Conservation (phyloP, 768 basidiomycete species). For the Chalciporus sphaerocephalus region DNA sequence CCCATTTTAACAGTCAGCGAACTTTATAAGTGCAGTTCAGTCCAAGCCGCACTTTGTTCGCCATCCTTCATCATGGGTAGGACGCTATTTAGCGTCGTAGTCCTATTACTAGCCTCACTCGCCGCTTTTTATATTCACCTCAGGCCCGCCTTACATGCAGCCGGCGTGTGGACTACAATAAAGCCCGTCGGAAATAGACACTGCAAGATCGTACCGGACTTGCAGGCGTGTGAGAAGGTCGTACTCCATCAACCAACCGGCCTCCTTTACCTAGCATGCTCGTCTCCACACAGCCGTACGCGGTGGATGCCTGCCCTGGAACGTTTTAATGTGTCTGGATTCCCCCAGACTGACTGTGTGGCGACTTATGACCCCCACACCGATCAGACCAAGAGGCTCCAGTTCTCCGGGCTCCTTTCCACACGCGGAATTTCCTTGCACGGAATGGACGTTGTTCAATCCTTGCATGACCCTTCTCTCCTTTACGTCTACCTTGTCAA, state of each 20-base stretch:
- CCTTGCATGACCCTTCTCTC: constrained; percentile 40
- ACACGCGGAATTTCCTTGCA: constrained; percentile 49
- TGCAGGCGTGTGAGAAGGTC: constrained; percentile 66
- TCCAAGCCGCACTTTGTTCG: too few relatives aligned
- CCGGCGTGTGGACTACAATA: constrained; percentile 45
- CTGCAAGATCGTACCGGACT: constrained; percentile 48
- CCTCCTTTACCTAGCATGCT: constrained; percentile 61
- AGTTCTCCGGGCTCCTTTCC: constrained; percentile 36
- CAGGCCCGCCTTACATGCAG: constrained; percentile 38
- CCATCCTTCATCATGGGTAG: constrained; percentile 1
- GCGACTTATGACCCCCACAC: constrained; percentile 55
- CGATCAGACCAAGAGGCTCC: constrained; percentile 42
- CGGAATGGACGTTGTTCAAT: constrained; percentile 66
- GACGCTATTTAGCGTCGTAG: constrained; percentile 4
- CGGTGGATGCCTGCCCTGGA: constrained; percentile 49
- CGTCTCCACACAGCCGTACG: constrained; percentile 42
- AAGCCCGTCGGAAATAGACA: constrained; percentile 43
- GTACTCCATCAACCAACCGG: constrained; percentile 57
- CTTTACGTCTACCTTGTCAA: constrained; percentile 71
- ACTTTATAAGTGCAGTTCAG: too few relatives aligned
- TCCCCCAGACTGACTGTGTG: constrained; percentile 48
- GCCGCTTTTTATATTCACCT: constrained; percentile 47
- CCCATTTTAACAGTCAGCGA: too few relatives aligned
- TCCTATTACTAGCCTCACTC: constrained; percentile 36
- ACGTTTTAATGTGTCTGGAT: constrained; percentile 35